Conservation (phyloP, 306 rosid genomes). For the Malus sylvestris region DNA sequence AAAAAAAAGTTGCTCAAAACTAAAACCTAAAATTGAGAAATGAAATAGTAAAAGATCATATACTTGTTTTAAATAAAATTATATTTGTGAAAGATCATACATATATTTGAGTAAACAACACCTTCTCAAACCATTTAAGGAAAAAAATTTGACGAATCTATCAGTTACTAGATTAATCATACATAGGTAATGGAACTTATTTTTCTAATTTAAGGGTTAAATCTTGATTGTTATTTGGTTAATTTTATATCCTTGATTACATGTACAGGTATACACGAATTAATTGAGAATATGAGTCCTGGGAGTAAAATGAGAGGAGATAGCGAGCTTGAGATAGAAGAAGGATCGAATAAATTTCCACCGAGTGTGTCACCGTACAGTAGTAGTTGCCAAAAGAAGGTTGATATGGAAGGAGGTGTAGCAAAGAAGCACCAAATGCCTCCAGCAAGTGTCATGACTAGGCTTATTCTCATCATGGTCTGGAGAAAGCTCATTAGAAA, state of each 20-base stretch:
- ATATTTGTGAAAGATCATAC: too few relatives aligned
- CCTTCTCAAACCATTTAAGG: not conserved
- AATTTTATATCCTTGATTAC: not conserved
- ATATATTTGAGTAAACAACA: not conserved
- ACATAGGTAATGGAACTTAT: too few relatives aligned
- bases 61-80: too few relatives aligned
- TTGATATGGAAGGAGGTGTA: constrained; percentile 39
- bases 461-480: constrained; percentile 82
- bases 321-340: constrained; percentile 35
- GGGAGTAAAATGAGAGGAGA: constrained; percentile 40
- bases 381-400: constrained; percentile 36
- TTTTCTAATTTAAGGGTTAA: not conserved
- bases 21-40: too few relatives aligned
- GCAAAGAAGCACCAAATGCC: constrained; percentile 71
- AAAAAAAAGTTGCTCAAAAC: too few relatives aligned
- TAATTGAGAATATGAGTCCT: constrained; percentile 52
- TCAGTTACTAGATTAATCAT: too few relatives aligned
- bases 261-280: constrained; percentile 39
- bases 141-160: too few relatives aligned
- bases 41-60: too few relatives aligned
- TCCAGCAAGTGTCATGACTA: constrained; percentile 80
- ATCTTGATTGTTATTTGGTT: not conserved
- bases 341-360: constrained; percentile 39
- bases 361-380: constrained; percentile 50
- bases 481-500: constrained; percentile 93